Percentiles rank a stretch among this genome's conserved stretches.
phyloP scores from a whole-genome alignment of 495 filamentous ascomycete genomes.

The Penicillium chermesinum region DNA sequence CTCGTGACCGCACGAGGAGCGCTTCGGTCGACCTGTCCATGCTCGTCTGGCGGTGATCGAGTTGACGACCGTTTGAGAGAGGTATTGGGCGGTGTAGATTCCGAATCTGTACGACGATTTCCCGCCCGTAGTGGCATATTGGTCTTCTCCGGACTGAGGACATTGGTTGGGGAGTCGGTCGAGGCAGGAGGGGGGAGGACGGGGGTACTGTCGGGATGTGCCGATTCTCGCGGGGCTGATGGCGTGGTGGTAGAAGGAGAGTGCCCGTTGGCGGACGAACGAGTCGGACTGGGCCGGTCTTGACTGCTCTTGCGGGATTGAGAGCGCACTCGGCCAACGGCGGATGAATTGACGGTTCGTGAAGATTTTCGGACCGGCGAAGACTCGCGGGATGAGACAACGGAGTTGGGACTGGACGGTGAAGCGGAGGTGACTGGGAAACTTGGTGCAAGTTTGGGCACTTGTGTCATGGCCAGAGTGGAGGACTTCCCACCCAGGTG shows the following conservation, averaged over 20 bases:
- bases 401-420: conserved; percentile 38
- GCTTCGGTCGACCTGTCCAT: conserved; percentile 32
- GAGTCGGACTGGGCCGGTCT: conserved; percentile 59
- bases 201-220: conserved; percentile 54
- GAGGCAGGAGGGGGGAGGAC: conserved; percentile 47
- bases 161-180: conserved; percentile 52
- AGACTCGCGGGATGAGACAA: conserved; percentile 46
- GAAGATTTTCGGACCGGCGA: conserved; percentile 42
- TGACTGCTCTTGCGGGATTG: conserved; percentile 66
- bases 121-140: conserved; percentile 60
- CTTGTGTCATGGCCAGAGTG: conserved; percentile 28
- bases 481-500: conserved; percentile 30
- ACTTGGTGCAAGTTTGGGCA: conserved; percentile 35
- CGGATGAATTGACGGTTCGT: conserved; percentile 28
- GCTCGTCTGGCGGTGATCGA: conserved; percentile 25
- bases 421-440: conserved; percentile 29
- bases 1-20: conserved; percentile 45
- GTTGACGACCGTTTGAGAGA: conserved; percentile 40
- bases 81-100: conserved; percentile 36
- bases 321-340: conserved; percentile 30
- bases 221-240: conserved; percentile 59
- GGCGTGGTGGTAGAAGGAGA: conserved; percentile 52
- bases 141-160: conserved; percentile 57
- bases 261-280: conserved; percentile 40
- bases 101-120: conserved; percentile 34